A percentile compares a stretch with the other conserved stretches of the same genome.
phyloP scores from a whole-genome alignment of 805 yeast genomes.

The Priceomyces melissophilus region DNA sequence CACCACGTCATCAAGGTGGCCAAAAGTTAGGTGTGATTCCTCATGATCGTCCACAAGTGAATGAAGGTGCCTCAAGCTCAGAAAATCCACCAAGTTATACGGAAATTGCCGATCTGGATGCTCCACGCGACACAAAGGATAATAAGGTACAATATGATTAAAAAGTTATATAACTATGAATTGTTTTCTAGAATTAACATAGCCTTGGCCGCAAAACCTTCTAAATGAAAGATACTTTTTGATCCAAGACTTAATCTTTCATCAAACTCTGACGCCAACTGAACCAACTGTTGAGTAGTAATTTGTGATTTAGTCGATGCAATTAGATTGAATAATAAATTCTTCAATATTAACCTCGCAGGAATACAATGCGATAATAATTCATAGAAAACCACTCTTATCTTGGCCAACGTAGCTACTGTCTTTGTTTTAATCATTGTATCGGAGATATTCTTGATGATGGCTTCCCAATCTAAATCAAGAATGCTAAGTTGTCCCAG shows the following conservation, averaged over 20 bases:
- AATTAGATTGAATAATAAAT: slow-evolving; percentile 43
- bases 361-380: slow-evolving; percentile 92
- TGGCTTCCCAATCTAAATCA: slow-evolving; percentile 87
- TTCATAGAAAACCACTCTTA: slow-evolving; percentile 74
- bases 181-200: slow-evolving; percentile 69
- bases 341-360: slow-evolving; percentile 72
- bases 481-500: slow-evolving; percentile 43
- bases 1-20: neutral
- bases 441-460: slow-evolving; percentile 61
- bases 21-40: neutral
- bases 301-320: slow-evolving; percentile 15
- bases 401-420: slow-evolving; percentile 57
- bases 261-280: slow-evolving; percentile 66
- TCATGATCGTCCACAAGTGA: neutral
- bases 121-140: slow-evolving; percentile 15
- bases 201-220: slow-evolving; percentile 85
- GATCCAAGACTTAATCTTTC: slow-evolving; percentile 83
- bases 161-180: too few species aligned
- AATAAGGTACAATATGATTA: slow-evolving; percentile 29
- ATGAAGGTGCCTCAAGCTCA: neutral
- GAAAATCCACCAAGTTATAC: slow-evolving; percentile 22
- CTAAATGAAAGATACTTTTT: slow-evolving; percentile 90
- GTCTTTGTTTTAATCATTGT: slow-evolving; percentile 59
- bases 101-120: slow-evolving; percentile 17
- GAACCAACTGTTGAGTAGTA: slow-evolving; percentile 47